Evolutionary conservation across 352 stramenopile species (phyloP).

Genomic region (Pythium monospermum): DNA sequence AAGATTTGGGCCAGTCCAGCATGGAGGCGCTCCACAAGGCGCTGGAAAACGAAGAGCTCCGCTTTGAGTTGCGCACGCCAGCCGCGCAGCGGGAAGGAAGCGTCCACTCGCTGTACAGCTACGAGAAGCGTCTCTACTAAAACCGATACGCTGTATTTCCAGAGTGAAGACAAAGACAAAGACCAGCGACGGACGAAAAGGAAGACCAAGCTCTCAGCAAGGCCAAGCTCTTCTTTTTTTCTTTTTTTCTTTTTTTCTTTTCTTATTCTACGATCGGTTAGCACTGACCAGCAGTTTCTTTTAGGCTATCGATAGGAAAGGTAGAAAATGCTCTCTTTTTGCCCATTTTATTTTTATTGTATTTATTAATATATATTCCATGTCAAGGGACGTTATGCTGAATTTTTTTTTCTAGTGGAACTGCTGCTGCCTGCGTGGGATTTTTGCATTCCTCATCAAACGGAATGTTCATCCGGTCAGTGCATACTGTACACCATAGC

Average conservation of each 20-base stretch:
- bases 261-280: too few relatives aligned
- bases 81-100: constrained; percentile 98
- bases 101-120: constrained; percentile 98
- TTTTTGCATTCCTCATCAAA: constrained; percentile 1
- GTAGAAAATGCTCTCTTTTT: constrained; percentile 23
- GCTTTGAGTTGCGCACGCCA: constrained; percentile 97
- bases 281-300: too few relatives aligned
- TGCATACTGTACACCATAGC: not conserved
- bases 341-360: constrained; percentile 13
- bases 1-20: constrained; percentile 95
- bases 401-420: constrained; percentile 22
- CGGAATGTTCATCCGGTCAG: not conserved
- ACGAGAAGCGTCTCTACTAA: constrained; percentile 91
- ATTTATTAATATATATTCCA: constrained; percentile 9
- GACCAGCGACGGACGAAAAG: too few relatives aligned
- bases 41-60: constrained; percentile 79
- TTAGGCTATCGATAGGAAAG: too few relatives aligned
- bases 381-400: constrained; percentile 21
- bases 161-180: too few relatives aligned
- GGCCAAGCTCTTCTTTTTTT: too few relatives aligned
- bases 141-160: not conserved
- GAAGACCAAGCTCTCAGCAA: not conserved
- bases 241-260: too few relatives aligned
- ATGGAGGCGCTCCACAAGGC: constrained; percentile 84
- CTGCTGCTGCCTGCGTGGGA: constrained; percentile 14